phyloP scores from a whole-genome alignment of 1,284 basidiomycete species.

The Fomitopsis palustris region DNA sequence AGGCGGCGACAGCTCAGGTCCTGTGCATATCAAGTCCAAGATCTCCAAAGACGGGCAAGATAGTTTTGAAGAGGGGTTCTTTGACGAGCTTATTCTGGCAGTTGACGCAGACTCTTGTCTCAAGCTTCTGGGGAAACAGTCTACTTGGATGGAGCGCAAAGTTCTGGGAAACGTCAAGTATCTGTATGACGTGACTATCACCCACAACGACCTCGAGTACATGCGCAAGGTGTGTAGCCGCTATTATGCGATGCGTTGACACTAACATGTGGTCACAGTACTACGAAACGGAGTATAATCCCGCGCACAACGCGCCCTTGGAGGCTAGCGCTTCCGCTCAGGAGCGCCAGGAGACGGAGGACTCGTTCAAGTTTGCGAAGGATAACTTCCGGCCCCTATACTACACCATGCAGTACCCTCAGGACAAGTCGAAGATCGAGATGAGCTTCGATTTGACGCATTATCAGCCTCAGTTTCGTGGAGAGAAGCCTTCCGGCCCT shows the following conservation, averaged over 20 bases:
- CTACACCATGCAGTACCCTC: conserved; percentile 53
- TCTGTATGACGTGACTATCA: conserved; percentile 55
- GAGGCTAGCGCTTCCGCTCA: conserved; percentile 28
- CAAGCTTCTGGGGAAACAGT: conserved; percentile 50
- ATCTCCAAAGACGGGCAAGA: conserved; percentile 12
- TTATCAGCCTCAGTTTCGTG: conserved; percentile 51
- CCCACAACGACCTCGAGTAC: conserved; percentile 52
- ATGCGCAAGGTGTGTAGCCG: conserved; percentile 43
- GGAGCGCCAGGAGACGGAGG: conserved; percentile 33
- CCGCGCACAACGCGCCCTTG: conserved; percentile 37
- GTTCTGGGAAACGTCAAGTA: conserved; percentile 60
- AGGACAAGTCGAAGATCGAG: conserved; percentile 54
- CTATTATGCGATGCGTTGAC: background rate
- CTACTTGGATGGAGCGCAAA: conserved; percentile 52
- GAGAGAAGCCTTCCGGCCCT: conserved; percentile 25
- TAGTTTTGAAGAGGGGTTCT: conserved; percentile 39
- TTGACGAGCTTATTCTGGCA: conserved; percentile 62
- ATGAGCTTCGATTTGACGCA: conserved; percentile 61
- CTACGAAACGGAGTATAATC: conserved; percentile 42
- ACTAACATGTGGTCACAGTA: conserved; percentile 28
- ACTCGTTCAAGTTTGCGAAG: conserved; percentile 41
- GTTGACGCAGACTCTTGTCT: conserved; percentile 58
- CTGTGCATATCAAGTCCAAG: conserved; percentile 27
- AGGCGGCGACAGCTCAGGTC: conserved; percentile 10
- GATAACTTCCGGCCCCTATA: conserved; percentile 52